Percentiles rank a stretch among this genome's conserved stretches.
Evolutionary conservation across 768 basidiomycete genomes (phyloP).

Genomic region (Mycena chlorophos): DNA sequence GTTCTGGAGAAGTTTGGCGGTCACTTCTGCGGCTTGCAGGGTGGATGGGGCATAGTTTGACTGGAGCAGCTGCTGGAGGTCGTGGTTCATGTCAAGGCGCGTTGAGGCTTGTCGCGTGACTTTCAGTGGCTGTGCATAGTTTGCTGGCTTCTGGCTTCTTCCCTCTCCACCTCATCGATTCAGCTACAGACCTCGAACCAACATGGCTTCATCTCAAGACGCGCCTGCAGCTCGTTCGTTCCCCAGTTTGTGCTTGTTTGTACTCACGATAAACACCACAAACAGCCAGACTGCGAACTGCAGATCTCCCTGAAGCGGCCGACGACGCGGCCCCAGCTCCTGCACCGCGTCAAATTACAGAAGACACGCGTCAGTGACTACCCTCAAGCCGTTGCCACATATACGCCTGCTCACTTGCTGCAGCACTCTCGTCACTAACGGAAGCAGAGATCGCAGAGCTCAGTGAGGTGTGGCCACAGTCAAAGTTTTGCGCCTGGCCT

Average conservation of each 20-base stretch:
- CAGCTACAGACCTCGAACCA: not conserved
- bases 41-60: too few relatives aligned
- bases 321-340: constrained; percentile 3
- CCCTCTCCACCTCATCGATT: not conserved
- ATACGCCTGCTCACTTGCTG: not conserved
- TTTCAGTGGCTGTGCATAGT: not conserved
- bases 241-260: constrained; percentile 1
- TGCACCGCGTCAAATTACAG: constrained; percentile 16
- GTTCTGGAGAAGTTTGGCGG: too few relatives aligned
- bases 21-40: too few relatives aligned
- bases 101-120: too few relatives aligned
- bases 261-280: constrained; percentile 1
- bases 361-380: constrained; percentile 16
- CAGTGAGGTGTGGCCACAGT: constrained; percentile 8
- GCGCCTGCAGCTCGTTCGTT: constrained; percentile 18
- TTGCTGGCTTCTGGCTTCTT: too few relatives aligned
- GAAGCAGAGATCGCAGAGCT: constrained; percentile 16
- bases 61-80: too few relatives aligned
- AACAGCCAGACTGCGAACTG: constrained; percentile 17
- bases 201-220: not conserved
- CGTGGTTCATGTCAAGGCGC: too few relatives aligned
- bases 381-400: not conserved
- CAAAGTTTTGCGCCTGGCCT: not conserved
- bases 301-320: constrained; percentile 14
- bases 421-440: constrained; percentile 18